A percentile compares a stretch with the other conserved stretches of the same genome.
These are phyloP conservation scores for Letharia columbiana DNA, from an alignment of 495 filamentous ascomycete genomes.

Conservation along the genomic window DNA sequence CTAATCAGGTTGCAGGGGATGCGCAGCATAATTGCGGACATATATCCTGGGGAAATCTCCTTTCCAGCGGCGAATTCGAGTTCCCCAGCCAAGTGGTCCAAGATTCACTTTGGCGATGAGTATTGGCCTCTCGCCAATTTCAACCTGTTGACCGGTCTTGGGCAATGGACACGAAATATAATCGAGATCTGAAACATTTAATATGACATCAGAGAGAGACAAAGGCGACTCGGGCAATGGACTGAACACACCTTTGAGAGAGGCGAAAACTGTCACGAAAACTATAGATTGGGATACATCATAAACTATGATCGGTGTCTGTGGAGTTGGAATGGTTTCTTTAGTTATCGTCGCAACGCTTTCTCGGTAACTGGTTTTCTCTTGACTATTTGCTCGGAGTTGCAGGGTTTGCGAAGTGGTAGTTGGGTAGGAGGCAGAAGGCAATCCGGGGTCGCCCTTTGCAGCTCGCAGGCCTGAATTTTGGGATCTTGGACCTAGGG, in stretches of 20 bases:
- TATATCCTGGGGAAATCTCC: neutral
- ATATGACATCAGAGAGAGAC: too few relatives aligned
- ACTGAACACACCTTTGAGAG: neutral
- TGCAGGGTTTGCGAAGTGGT: neutral
- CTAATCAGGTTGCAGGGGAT: neutral
- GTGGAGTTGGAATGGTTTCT: neutral
- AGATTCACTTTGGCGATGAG: neutral
- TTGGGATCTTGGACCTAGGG: too few relatives aligned
- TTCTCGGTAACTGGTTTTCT: neutral
- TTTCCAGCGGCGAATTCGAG: neutral
- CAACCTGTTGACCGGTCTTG: neutral
- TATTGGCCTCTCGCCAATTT: neutral
- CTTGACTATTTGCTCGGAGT: neutral
- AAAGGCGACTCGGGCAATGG: too few relatives aligned
- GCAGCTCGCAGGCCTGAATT: too few relatives aligned
- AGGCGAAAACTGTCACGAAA: neutral
- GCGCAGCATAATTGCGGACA: neutral
- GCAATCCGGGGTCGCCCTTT: too few relatives aligned
- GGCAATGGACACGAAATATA: neutral
- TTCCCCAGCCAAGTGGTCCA: neutral
- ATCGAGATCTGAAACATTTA: neutral
- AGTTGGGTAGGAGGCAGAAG: too few relatives aligned
- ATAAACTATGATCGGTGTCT: constrained; percentile 1
- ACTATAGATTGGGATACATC: neutral
- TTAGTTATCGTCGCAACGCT: neutral